Conservation (phyloP, 805 yeast genomes). For the Teunomyces stri region DNA sequence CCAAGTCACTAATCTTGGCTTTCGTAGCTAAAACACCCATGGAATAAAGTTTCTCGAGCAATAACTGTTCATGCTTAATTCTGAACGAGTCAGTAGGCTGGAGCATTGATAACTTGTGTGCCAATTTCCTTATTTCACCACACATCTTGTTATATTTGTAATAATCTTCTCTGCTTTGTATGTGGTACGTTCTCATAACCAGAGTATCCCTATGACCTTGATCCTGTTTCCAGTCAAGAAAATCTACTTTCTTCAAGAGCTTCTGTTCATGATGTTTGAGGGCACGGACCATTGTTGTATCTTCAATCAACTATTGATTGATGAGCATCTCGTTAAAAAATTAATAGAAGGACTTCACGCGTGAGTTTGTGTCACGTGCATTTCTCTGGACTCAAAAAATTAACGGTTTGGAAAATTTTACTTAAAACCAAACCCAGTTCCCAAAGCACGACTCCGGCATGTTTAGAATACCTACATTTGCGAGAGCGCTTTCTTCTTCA, state of each 20-base stretch:
- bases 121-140: conserved; percentile 86
- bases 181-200: conserved; percentile 91
- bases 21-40: conserved; percentile 90
- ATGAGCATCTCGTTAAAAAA: conserved; percentile 2
- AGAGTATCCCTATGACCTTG: conserved; percentile 94
- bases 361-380: background rate
- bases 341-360: background rate
- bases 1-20: conserved; percentile 87
- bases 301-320: background rate
- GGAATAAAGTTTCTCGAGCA: conserved; percentile 80
- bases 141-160: conserved; percentile 90
- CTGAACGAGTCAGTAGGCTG: conserved; percentile 88
- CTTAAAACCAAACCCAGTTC: background rate
- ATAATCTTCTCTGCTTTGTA: conserved; percentile 93
- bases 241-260: conserved; percentile 90
- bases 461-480: background rate
- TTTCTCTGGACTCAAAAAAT: conserved; percentile 1
- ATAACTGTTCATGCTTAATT: conserved; percentile 79
- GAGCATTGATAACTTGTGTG: conserved; percentile 78
- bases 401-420: conserved; percentile 1
- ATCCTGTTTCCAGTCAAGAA: conserved; percentile 97
- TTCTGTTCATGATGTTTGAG: conserved; percentile 95
- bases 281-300: conserved; percentile 66
- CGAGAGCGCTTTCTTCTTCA: conserved; percentile 15
- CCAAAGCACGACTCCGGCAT: background rate